These are phyloP conservation scores for Syncephalastrum sp. DNA, from an alignment of 371 early-diverging fungal genomes.

Conservation along the genomic window DNA sequence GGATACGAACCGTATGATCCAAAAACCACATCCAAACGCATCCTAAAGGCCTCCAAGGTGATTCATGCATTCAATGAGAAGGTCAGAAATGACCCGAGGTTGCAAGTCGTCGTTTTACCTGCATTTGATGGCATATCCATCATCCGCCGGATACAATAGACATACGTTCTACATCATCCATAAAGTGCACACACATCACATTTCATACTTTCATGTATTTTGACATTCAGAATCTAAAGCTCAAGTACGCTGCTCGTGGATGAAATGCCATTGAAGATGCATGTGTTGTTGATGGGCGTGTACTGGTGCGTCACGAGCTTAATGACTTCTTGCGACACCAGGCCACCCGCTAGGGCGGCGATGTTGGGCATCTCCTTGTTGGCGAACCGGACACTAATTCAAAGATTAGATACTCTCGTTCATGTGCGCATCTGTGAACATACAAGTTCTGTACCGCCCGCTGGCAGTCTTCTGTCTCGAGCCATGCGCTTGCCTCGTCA, in stretches of 20 bases:
- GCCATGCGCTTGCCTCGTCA: background rate
- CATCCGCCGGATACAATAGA: conserved; percentile 37
- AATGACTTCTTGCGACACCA: conserved; percentile 92
- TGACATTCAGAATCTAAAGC: conserved; percentile 13
- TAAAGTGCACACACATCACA: too few species aligned
- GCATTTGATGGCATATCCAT: conserved; percentile 68
- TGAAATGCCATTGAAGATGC: conserved; percentile 79
- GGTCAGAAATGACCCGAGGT: conserved; percentile 59
- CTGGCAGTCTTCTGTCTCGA: background rate
- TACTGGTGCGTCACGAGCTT: conserved; percentile 93
- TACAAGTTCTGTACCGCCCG: conserved; percentile 32
- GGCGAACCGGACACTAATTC: conserved; percentile 72
- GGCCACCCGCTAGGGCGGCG: conserved; percentile 90
- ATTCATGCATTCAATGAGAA: conserved; percentile 65
- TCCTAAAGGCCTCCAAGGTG: conserved; percentile 37
- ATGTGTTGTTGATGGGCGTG: conserved; percentile 83
- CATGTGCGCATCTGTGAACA: conserved; percentile 6
- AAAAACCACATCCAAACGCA: conserved; percentile 21
- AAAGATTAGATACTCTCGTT: background rate
- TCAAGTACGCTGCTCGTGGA: conserved; percentile 52
- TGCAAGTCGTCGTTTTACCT: conserved; percentile 62
- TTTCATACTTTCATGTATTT: background rate
- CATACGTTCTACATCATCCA: too few species aligned
- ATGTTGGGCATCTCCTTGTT: conserved; percentile 78
- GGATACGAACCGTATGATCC: conserved; percentile 12